These are phyloP conservation scores for Solanum dulcamara DNA, from an alignment of 257 asterid genomes.

Conservation along the genomic window DNA sequence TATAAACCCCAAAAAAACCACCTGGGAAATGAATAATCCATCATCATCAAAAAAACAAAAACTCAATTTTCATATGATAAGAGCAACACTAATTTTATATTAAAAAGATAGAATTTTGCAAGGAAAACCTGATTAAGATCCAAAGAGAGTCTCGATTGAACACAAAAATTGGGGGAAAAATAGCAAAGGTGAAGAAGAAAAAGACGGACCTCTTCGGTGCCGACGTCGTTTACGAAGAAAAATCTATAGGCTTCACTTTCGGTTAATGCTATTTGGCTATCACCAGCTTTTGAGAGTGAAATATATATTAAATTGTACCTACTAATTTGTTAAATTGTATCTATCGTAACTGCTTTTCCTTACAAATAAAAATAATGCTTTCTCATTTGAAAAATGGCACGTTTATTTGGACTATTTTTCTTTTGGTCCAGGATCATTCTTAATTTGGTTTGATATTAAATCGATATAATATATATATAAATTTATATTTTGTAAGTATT, in stretches of 20 bases:
- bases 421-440: too few species aligned
- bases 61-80: not conserved
- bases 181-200: not conserved
- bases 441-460: too few species aligned
- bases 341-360: not conserved
- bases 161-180: not conserved
- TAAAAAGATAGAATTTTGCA: not conserved
- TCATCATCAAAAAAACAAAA: not conserved
- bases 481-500: too few species aligned
- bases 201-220: not conserved
- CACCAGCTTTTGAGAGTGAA: not conserved
- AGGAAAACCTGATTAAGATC: not conserved
- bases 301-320: not conserved
- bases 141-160: not conserved
- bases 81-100: not conserved
- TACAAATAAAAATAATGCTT: not conserved
- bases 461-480: too few species aligned
- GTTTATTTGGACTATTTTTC: too few species aligned
- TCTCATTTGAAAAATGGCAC: too few species aligned
- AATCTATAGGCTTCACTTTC: not conserved
- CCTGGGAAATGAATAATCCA: not conserved
- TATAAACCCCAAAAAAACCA: not conserved
- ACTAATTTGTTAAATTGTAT: too few species aligned
- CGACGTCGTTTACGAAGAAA: not conserved
- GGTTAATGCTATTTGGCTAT: not conserved